A percentile compares a stretch with the other conserved stretches of the same genome.
These are phyloP conservation scores for Ganoderma sp. DNA, from an alignment of 1,284 basidiomycete species.

Conservation along the genomic window DNA sequence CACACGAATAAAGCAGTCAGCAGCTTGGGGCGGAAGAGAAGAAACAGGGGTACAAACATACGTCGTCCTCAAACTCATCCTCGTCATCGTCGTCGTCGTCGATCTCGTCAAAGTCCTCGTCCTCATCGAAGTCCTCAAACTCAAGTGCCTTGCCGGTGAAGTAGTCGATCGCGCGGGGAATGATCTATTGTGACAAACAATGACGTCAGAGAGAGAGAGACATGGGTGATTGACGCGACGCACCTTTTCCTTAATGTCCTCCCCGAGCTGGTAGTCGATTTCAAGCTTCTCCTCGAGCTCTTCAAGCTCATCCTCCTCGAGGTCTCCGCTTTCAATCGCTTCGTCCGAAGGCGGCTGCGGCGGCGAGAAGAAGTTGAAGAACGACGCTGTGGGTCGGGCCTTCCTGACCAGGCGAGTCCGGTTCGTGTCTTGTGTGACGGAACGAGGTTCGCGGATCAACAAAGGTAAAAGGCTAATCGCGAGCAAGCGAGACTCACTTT, in stretches of 20 bases:
- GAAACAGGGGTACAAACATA: conserved; percentile 42
- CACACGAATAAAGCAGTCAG: conserved; percentile 27
- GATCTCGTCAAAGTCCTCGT: conserved; percentile 67
- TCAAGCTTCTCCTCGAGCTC: conserved; percentile 94
- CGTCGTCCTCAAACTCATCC: conserved; percentile 60
- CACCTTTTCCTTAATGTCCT: conserved; percentile 97
- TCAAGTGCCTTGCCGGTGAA: conserved; percentile 97
- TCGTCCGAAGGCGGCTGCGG: conserved; percentile 80
- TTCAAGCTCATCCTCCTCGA: conserved; percentile 86
- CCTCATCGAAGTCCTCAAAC: conserved; percentile 82
- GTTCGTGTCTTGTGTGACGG: conserved; percentile 76
- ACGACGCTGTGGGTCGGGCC: conserved; percentile 86
- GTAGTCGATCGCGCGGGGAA: conserved; percentile 93
- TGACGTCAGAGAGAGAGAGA: background rate
- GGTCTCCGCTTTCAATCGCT: conserved; percentile 73
- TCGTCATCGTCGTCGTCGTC: conserved; percentile 61
- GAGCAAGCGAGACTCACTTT: conserved; percentile 64
- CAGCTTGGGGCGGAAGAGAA: conserved; percentile 18
- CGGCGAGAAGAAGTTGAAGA: conserved; percentile 97
- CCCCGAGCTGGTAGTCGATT: conserved; percentile 97
- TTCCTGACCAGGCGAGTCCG: conserved; percentile 92
- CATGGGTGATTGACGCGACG: conserved; percentile 26
- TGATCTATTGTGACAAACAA: conserved; percentile 62
- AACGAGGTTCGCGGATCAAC: conserved; percentile 14
- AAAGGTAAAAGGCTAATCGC: conserved; percentile 18